These are phyloP conservation scores for Bruguiera gymnorhiza DNA, from an alignment of 345 rosid species.

Conservation along the genomic window DNA sequence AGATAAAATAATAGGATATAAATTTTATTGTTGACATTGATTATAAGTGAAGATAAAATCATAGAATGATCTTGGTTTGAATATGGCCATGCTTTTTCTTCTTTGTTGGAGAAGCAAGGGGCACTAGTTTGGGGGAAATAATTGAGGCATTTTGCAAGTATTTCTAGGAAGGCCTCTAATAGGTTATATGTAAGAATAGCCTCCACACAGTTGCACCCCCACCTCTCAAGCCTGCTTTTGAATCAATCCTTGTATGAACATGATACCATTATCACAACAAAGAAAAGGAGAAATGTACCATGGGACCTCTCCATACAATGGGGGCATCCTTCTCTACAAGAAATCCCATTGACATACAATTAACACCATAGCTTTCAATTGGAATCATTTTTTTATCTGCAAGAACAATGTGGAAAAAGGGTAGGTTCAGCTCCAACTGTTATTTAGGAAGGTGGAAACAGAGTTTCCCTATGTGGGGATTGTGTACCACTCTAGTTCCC, in stretches of 20 bases:
- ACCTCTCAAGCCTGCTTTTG: not conserved
- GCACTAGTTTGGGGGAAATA: no score
- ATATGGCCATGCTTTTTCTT: no score
- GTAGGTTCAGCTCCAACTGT: slow-evolving; percentile 2
- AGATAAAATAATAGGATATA: not conserved
- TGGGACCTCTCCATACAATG: slow-evolving; percentile 93
- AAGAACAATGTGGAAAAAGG: not conserved
- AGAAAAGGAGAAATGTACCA: slow-evolving; percentile 39
- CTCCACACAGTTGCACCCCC: no score
- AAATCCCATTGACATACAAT: slow-evolving; percentile 94
- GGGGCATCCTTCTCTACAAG: slow-evolving; percentile 91
- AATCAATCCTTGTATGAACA: not conserved
- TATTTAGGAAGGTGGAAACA: slow-evolving; percentile 3
- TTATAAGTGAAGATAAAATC: no score
- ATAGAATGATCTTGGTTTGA: no score
- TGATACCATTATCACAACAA: not conserved
- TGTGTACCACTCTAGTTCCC: not conserved
- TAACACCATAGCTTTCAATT: slow-evolving; percentile 76
- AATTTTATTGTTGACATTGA: not conserved
- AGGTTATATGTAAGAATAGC: no score
- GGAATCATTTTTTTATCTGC: slow-evolving; percentile 90
- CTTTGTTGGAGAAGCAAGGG: no score
- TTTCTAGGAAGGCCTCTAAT: no score
- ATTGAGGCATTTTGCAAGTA: no score
- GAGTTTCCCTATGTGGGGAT: not conserved